A percentile compares a stretch with the other conserved stretches of the same genome.
phyloP scores from a whole-genome alignment of 2,329 filamentous ascomycete genomes.

The Cordyceps fumosorosea region DNA sequence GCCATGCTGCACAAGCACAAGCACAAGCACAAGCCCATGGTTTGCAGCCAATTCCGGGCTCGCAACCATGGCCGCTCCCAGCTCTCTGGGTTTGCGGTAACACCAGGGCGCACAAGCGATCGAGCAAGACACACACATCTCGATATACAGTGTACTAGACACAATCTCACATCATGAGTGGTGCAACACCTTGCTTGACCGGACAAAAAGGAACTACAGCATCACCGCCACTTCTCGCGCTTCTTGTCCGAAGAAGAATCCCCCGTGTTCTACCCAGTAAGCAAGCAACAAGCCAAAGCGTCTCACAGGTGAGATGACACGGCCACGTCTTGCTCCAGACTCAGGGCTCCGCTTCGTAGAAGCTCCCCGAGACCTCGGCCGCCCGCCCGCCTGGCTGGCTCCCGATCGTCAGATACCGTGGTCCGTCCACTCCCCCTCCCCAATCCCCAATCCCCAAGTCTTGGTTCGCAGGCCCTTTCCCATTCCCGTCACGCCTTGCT shows the following conservation, averaged over 20 bases:
- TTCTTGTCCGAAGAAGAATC: background rate
- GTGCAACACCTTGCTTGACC: background rate
- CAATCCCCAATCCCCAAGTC: slow-evolving; percentile 14
- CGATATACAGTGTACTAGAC: background rate
- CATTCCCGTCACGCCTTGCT: slow-evolving; percentile 15
- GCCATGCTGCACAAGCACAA: background rate
- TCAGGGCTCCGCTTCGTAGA: slow-evolving; percentile 8
- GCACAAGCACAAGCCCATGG: background rate
- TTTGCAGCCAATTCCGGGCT: background rate
- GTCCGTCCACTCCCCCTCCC: slow-evolving; percentile 11
- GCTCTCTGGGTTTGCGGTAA: background rate
- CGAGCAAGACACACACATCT: background rate
- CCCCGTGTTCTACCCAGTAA: too few relatives aligned
- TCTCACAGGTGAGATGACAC: slow-evolving; percentile 31
- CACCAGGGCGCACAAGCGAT: slow-evolving; percentile 5
- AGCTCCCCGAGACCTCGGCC: slow-evolving; percentile 10
- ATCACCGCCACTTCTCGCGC: background rate
- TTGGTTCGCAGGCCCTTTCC: slow-evolving; percentile 12
- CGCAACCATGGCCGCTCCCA: slow-evolving; percentile 1
- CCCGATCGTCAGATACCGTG: slow-evolving; percentile 13
- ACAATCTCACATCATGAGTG: background rate
- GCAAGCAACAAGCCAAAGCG: slow-evolving; percentile 14
- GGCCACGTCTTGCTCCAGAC: slow-evolving; percentile 22
- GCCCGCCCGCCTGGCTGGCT: slow-evolving; percentile 10
- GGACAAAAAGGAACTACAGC: too few relatives aligned